These are phyloP conservation scores for Pythium brachiatum DNA, from an alignment of 352 stramenopile species.

Conservation along the genomic window DNA sequence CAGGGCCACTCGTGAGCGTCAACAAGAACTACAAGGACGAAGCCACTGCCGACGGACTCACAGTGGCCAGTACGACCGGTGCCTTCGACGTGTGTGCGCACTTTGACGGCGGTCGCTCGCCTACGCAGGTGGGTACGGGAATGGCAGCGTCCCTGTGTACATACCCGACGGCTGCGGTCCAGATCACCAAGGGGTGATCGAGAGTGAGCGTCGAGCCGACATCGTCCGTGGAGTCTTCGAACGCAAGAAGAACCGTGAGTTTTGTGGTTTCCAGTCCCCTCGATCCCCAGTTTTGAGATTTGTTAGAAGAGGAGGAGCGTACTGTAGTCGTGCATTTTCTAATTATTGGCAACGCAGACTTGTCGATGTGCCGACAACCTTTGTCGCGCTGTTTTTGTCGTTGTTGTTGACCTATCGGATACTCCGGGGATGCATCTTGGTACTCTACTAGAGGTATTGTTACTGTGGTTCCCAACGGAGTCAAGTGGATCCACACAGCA, in stretches of 20 bases:
- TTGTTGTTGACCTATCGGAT: too few species aligned
- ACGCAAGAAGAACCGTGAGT: not conserved
- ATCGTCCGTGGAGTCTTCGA: not conserved
- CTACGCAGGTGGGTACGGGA: constrained; percentile 15
- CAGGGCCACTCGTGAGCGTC: constrained; percentile 52
- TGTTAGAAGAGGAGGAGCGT: constrained; percentile 2
- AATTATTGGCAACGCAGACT: not conserved
- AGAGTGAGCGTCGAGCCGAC: too few species aligned
- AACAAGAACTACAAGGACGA: constrained; percentile 75
- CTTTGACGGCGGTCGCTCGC: constrained; percentile 29
- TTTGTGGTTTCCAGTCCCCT: not conserved
- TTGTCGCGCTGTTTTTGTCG: not conserved
- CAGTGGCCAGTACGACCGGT: constrained; percentile 26
- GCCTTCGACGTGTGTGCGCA: constrained; percentile 28
- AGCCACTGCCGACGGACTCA: constrained; percentile 44
- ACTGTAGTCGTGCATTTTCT: not conserved
- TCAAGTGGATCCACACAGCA: too few species aligned
- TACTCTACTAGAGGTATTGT: too few species aligned
- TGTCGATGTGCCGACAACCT: too few species aligned
- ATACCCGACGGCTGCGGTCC: constrained; percentile 10
- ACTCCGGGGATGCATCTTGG: too few species aligned
- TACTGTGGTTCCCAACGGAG: too few species aligned
- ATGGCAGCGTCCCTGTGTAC: constrained; percentile 5
- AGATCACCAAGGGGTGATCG: constrained; percentile 17
- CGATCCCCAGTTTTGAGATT: not conserved